Base-by-base conservation (phyloP, 2,329 filamentous ascomycete genomes). In the Fusarium citri region DNA sequence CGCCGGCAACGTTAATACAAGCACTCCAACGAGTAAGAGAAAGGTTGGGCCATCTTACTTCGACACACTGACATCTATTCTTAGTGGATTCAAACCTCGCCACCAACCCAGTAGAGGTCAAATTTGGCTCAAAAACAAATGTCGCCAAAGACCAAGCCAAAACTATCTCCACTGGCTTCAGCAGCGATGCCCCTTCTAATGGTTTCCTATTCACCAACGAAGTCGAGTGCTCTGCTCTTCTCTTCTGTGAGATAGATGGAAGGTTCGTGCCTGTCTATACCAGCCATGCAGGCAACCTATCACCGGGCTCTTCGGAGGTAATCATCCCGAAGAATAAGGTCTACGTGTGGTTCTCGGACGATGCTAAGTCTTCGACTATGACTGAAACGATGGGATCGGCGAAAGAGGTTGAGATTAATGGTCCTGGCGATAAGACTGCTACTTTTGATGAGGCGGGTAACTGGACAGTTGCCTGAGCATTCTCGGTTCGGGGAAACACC, bases 1-100 rank as follows among this genome's bases (percentile, higher is more conserved):
- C 34, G 34, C 34, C 2, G 34, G 5, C 9, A n/a, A n/a, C 9
- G 5, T n/a, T n/a, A 18, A 3, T 2, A 34, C 31, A 34, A 34
- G 5, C 31, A 18, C 31, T 37, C 0, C 31, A 34, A 6, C 31
- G 0, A 6, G 34, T 37, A 37, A 11, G 9, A n/a, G 0, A 4
- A 37, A 11, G 1, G 3, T 37, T 37, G 2, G 18, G 10, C 6
- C 3, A n/a, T 37, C 34, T 7, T n/a, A n/a, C 9, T 11, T 37
- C 0, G 6, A 12, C 34, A 37, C 18, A 12, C 34, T 37, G 10
- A 37, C 9, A 37, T n/a, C 4, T 11, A n/a, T 11, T n/a, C 34
- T 11, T n/a, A 37, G 34, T 37, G 9, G 16, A 18, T 10, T 37
- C 5, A 8, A 16, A 5, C 8, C 2, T 2, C 7, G 16, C 1